Evolutionary conservation across 768 basidiomycete species (phyloP), one percentile per base, ranked within the genome.

Genomic region (Boletus reticulatus): DNA sequence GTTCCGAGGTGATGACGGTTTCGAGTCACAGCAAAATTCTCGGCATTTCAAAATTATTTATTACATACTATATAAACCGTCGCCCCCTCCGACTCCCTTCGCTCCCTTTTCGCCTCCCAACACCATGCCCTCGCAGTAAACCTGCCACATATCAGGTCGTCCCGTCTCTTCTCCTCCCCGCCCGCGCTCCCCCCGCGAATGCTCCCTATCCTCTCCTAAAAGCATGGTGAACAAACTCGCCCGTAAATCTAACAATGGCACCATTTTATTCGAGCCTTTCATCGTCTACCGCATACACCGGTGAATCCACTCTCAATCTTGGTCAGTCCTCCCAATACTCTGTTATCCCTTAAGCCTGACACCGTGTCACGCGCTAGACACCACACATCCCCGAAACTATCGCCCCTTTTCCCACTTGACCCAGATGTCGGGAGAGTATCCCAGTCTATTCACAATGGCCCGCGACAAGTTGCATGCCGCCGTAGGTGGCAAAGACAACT

Each of bases 231-330:
- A 89, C 78, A 89, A 84, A 84, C 84, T 85, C 71, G 78, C 84
- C 69, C 88, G 86, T 64, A 85, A 79, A 74, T 85, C 87, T 70
- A 88, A 85, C 80, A 86, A 89, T 87, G 88, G 89, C 79, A 86
- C 88, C 74, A 82, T 90, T 57, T 83, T 90, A 69, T 92, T 92
- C 73, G 89, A 90, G 78, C 89, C 89, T 58, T 84, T 88, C 78
- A 86, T 89, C 74, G 89, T 89, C 73, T 84, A 90, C 75, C 89
- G 89, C 73, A 92, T 92, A 92, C 83, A 85, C 77, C 75, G 75
- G 70, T 80, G 69, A 81, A 67, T 46, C 43, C 50, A 45, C 48
- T 42, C 57, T 19, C 31, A 32, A 24, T 16, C 37, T 45, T 59
- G 62, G 68, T 70, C 34, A 14, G 72, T 72, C 38, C 13, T 27